A percentile compares a stretch with the other conserved stretches of the same genome.
Evolutionary conservation across 306 rosid genomes (phyloP).

Genomic region (Cucurbita moschata): DNA sequence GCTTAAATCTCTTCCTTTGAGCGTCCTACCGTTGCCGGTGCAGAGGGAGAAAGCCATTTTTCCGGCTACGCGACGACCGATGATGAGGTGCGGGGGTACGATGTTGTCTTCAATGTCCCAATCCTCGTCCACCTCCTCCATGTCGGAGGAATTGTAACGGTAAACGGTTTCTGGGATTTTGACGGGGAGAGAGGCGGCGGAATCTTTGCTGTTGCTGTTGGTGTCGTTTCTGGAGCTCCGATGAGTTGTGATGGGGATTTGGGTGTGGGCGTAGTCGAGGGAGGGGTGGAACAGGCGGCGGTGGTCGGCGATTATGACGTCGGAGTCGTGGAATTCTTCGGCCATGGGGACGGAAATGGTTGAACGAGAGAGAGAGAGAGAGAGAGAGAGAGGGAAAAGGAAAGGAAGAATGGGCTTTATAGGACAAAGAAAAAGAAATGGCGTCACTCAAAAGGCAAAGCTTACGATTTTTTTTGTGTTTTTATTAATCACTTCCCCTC

Average conservation of each 20-base stretch:
- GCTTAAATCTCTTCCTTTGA: slow-evolving; percentile 82
- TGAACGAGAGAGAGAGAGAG: neutral
- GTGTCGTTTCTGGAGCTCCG: neutral
- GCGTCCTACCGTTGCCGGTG: slow-evolving; percentile 70
- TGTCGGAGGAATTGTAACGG: neutral
- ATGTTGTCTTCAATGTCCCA: slow-evolving; percentile 23
- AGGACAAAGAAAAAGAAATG: neutral
- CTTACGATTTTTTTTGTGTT: too few species aligned
- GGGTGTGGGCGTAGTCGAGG: neutral
- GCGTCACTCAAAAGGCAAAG: neutral
- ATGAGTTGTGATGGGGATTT: neutral
- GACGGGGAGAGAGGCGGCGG: slow-evolving; percentile 39
- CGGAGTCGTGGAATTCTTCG: slow-evolving; percentile 57
- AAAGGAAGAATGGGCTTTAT: slow-evolving; percentile 8
- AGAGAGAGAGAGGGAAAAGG: neutral
- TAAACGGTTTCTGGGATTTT: slow-evolving; percentile 29
- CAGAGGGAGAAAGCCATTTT: slow-evolving; percentile 64
- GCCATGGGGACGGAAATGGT: slow-evolving; percentile 31
- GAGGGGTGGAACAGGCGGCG: neutral
- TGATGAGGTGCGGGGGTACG: slow-evolving; percentile 77
- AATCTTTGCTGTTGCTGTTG: slow-evolving; percentile 4
- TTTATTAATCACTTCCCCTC: too few species aligned
- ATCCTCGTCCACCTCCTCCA: slow-evolving; percentile 17
- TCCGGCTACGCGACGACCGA: slow-evolving; percentile 37
- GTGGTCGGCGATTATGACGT: slow-evolving; percentile 43